Conservation (phyloP, 179 eudicot species). For the Patellifolia procumbens region DNA sequence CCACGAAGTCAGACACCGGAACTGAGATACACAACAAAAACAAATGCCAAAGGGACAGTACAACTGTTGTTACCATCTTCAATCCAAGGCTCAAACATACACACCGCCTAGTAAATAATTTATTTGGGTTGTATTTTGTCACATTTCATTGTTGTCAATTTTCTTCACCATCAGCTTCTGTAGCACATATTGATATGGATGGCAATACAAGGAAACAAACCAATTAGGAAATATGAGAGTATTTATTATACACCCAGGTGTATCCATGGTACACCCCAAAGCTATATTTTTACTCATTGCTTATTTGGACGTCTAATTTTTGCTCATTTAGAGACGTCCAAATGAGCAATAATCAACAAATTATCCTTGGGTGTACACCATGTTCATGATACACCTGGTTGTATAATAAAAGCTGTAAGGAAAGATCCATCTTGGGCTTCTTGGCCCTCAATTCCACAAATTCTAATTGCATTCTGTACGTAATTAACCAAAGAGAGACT, state of each 20-base stretch:
- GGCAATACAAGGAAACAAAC: too few species aligned
- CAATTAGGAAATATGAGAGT: too few species aligned
- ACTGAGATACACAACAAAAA: background rate
- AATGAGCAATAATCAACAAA: too few species aligned
- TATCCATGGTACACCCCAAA: too few species aligned
- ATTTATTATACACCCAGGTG: too few species aligned
- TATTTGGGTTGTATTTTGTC: background rate
- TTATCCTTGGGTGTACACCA: too few species aligned
- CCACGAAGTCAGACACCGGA: background rate
- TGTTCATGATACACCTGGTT: too few species aligned
- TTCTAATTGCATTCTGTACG: background rate
- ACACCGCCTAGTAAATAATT: background rate
- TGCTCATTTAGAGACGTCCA: too few species aligned
- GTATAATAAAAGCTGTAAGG: too few species aligned
- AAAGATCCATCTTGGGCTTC: too few species aligned
- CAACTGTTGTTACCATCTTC: conserved; percentile 5
- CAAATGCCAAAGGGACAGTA: background rate
- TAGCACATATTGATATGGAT: background rate
- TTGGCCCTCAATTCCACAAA: background rate
- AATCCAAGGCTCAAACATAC: background rate
- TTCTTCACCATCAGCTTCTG: background rate
- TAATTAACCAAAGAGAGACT: background rate
- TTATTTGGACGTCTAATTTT: too few species aligned
- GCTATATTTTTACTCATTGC: too few species aligned
- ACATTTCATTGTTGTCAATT: background rate